Evolutionary conservation across 2,329 filamentous ascomycete genomes (phyloP), one percentile per base, ranked within the genome.

Genomic region (Sporothrix schenckii): DNA sequence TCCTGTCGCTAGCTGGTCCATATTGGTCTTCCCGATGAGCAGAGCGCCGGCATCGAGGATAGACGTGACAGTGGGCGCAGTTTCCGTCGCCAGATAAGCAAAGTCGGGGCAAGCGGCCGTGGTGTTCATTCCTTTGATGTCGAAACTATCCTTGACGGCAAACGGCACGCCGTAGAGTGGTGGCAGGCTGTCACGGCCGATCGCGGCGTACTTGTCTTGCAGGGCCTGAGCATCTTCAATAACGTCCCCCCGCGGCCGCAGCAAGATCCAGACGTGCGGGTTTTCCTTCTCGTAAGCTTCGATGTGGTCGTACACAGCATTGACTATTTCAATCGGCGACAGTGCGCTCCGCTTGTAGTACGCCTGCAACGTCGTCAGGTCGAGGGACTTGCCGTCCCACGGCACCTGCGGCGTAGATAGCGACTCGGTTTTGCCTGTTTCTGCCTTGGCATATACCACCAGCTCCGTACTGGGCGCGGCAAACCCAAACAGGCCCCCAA

Each of bases 1-100:
- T 0, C 88, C 88, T 0, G 87, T 89, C 2, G 87, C 87, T 3
- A 89, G 80, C 76, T 89, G 87, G 75, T 90, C 88, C 69, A 89
- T 81, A 74, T 85, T 86, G 14, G 81, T 81, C 75, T 89, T 89
- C 39, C 87, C 87, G 56, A 89, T 80, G 70, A 86, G 83, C 3
- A 89, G 75, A 0, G 82, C 87, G 7, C 87, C 87, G 19, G 83
- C 82, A 5, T 80, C 78, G 4, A 86, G 78, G 4, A 86, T 75
- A 54, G 79, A 80, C 27, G 83, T 78, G 27, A 86, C 82, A 1
- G 84, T 82, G 4, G 80, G 79, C 1, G 85, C 82, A 19, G 80
- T 83, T 9, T 78, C 75, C 21, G 78, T 77, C 0, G 86, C 81
- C 1, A 79, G 79, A 73, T 85, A 85, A 2, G 83, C 77, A 49